Evolutionary conservation across 2,329 filamentous ascomycete genomes (phyloP), one percentile per base, ranked within the genome.

Genomic region (Aspergillus ruber): DNA sequence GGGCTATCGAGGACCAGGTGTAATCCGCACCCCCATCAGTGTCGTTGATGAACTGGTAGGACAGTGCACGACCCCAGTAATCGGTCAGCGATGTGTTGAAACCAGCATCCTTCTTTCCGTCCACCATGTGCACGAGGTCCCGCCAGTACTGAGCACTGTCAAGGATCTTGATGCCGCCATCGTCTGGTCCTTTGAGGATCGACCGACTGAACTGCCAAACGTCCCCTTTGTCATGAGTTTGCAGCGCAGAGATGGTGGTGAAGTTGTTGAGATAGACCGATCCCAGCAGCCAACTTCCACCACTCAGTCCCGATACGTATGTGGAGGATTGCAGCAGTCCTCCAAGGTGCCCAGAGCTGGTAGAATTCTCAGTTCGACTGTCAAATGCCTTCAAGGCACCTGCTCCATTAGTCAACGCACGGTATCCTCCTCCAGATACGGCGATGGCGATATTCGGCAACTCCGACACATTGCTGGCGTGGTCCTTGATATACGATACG

Each of bases 31-130:
- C 90, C 35, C 90, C 90, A 51, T 86, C 70, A 1, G 76, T 77
- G 5, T 81, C 85, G 62, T 91, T 86, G 63, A 95, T 79, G 42
- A 95, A 78, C 70, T 95, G 90, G 68, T 86, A 94, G 1, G 84
- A 84, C n/a, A 95, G 76, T 42, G 87, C 87, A 49, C 90, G 85
- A 23, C 87, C 88, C 84, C 89, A 94, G 66, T 88, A 89, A 69
- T 95, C 90, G 0, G 90, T 95, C 48, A 95, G 75, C 9, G 86
- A 86, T 3, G 79, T 80, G 43, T 83, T 72, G 60, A 77, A 90
- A 0, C 81, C 80, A 13, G 83, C 84, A 46, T 83, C 66, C 0
- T 61, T 57, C 68, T 91, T 93, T 6, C 65, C 71, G 0, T 71
- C 54, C 1, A 90, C 84, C 15, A 78, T 71, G n/a, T 78, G 66